A percentile compares a stretch with the other conserved stretches of the same genome.
Evolutionary conservation across 768 basidiomycete species (phyloP).

Genomic region (Tephrocybe sp.): DNA sequence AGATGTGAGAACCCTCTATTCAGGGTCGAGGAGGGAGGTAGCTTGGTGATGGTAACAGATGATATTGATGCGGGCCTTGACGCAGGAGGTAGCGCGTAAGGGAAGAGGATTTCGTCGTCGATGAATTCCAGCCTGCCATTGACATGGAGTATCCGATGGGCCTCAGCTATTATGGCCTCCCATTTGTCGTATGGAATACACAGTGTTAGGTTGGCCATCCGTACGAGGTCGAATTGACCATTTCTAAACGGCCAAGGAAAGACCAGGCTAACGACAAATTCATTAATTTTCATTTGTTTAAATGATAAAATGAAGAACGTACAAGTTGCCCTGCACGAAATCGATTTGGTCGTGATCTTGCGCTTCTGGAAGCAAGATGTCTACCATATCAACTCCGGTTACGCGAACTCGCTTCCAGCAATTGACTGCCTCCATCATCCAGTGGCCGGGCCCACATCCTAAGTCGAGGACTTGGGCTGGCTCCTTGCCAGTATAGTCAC

Average conservation of each 20-base stretch:
- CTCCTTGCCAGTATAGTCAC: slow-evolving; percentile 44
- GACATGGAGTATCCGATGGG: slow-evolving; percentile 56
- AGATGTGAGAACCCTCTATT: slow-evolving; percentile 25
- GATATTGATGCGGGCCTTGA: slow-evolving; percentile 19
- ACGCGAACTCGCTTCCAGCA: slow-evolving; percentile 62
- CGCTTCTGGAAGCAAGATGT: slow-evolving; percentile 40
- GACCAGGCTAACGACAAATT: slow-evolving; percentile 40
- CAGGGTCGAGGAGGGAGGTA: slow-evolving; percentile 18
- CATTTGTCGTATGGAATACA: slow-evolving; percentile 63
- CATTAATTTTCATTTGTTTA: neutral
- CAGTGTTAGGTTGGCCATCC: slow-evolving; percentile 68
- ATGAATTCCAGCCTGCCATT: slow-evolving; percentile 73
- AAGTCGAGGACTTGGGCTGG: slow-evolving; percentile 67
- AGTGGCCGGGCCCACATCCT: slow-evolving; percentile 73
- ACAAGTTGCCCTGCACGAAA: slow-evolving; percentile 71
- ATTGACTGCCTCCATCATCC: slow-evolving; percentile 62
- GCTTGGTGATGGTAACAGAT: slow-evolving; percentile 17
- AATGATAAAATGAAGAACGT: slow-evolving; percentile 27
- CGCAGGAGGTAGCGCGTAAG: slow-evolving; percentile 39
- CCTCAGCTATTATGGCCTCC: slow-evolving; percentile 59
- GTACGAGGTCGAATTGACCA: slow-evolving; percentile 67
- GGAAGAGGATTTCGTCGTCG: slow-evolving; percentile 70
- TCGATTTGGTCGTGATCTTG: slow-evolving; percentile 40
- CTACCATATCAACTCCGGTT: slow-evolving; percentile 67
- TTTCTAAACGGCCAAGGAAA: slow-evolving; percentile 61